Evolutionary conservation across 2,329 filamentous ascomycete species (phyloP), one percentile per base, ranked within the genome.

Genomic region (Cordyceps cateniannulata): DNA sequence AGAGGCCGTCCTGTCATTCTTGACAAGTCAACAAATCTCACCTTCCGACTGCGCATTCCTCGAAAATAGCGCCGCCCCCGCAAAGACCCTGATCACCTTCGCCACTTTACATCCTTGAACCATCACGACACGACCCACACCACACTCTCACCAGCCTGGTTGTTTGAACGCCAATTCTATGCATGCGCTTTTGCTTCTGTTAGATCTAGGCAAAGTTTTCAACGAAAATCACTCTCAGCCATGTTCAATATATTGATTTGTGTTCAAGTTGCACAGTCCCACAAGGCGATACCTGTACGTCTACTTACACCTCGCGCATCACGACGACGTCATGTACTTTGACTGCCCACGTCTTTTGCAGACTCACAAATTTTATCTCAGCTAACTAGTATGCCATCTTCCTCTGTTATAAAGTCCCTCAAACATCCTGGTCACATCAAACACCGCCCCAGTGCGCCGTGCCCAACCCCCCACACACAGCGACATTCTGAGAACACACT

Each of bases 81-180:
- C 48, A 44, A 45, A 44, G 57, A 59, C 57, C 57, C 57, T 59
- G 57, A 59, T 59, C 35, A 40, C 5, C 57, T 27, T 45, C 48
- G 40, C 57, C 57, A 59, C 48, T 32, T 42, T 45, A 27, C 25
- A 52, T 5, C 47, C 47, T 59, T 20, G 24, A 29, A 14, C 18
- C 38, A 51, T 59, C 47, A 59, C 47, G 14, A 44, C 47, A n/a
- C 51, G 45, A 5, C 55, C 45, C 54, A 40, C 54, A 14, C 29
- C 22, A 40, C 22, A 22, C 38, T 16, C 3, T 16, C 20, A 16
- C n/a, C n/a, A 12, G 14, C n/a, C n/a, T n/a, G n/a, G n/a, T n/a
- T n/a, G n/a, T n/a, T n/a, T n/a, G n/a, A n/a, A 59, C 25, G 35
- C 29, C 32, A n/a, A 44, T 24, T 22, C 7, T 35, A 50, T 42